A percentile compares a stretch with the other conserved stretches of the same genome.
Conservation (phyloP, 2,329 filamentous ascomycete genomes). For the Escovopsis sp. region DNA sequence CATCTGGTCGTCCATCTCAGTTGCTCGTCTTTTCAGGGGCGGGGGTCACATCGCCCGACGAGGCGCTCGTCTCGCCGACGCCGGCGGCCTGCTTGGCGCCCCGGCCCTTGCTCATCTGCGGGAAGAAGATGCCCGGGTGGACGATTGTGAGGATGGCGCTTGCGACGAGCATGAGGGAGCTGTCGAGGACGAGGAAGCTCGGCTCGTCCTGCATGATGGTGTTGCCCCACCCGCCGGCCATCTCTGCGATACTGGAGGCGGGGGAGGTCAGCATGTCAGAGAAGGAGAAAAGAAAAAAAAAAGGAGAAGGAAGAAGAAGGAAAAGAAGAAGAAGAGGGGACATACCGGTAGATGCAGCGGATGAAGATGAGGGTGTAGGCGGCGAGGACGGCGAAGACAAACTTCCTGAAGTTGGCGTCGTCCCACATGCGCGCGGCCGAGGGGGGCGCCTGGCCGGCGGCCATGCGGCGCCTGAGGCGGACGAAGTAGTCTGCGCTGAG, state of each 20-base stretch:
- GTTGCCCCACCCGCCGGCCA: constrained; percentile 50
- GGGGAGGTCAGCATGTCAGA: too few relatives aligned
- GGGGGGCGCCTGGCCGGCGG: constrained; percentile 12
- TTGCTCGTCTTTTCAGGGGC: too few relatives aligned
- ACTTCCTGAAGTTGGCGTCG: constrained; percentile 27
- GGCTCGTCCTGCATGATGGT: constrained; percentile 47
- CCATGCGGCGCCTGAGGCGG: constrained; percentile 26
- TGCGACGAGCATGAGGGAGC: constrained; percentile 34
- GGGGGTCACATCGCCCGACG: constrained; percentile 13
- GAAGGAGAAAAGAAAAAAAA: background rate
- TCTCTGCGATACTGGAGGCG: constrained; percentile 38
- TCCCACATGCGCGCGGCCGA: constrained; percentile 25
- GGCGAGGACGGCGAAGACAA: constrained; percentile 27
- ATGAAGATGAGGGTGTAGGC: constrained; percentile 32
- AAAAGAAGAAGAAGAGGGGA: constrained; percentile 1
- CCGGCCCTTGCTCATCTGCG: constrained; percentile 29
- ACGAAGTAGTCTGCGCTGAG: constrained; percentile 31
- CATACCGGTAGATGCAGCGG: constrained; percentile 41
- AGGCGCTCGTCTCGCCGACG: constrained; percentile 12
- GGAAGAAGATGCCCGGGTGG: constrained; percentile 41
- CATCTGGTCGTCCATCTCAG: background rate
- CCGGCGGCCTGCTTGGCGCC: constrained; percentile 2
- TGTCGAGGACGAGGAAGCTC: constrained; percentile 44
- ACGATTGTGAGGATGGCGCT: constrained; percentile 35
- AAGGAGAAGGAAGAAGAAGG: background rate